These are phyloP conservation scores for Ganoderma lingzhi DNA, from an alignment of 1,284 basidiomycete genomes.

Conservation along the genomic window DNA sequence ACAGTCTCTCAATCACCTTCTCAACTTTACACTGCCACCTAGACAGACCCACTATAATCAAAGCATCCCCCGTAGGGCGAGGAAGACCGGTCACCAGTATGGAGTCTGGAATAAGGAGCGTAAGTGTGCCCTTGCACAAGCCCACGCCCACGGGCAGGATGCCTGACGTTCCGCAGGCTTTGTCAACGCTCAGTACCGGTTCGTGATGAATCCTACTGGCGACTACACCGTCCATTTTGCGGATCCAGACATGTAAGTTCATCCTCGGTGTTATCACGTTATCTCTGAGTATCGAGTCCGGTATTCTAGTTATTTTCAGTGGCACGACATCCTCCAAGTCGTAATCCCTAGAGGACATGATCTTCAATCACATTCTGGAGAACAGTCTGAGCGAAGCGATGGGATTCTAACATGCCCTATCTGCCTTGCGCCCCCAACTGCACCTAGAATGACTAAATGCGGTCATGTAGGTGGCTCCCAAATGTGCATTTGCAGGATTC, in stretches of 20 bases:
- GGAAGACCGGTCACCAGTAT: slow-evolving; percentile 66
- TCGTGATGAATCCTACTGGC: slow-evolving; percentile 90
- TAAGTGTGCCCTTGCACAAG: slow-evolving; percentile 52
- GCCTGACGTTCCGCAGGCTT: slow-evolving; percentile 63
- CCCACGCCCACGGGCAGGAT: slow-evolving; percentile 3
- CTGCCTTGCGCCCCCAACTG: slow-evolving; percentile 90
- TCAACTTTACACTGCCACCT: slow-evolving; percentile 87
- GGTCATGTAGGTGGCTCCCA: slow-evolving; percentile 80
- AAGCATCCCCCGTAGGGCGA: slow-evolving; percentile 75
- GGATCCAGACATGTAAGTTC: slow-evolving; percentile 89
- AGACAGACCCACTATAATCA: slow-evolving; percentile 67
- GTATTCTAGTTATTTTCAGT: slow-evolving; percentile 82
- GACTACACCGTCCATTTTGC: slow-evolving; percentile 96
- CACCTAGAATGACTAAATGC: slow-evolving; percentile 97
- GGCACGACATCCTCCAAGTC: slow-evolving; percentile 96
- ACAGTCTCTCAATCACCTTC: slow-evolving; percentile 77
- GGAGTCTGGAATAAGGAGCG: slow-evolving; percentile 88
- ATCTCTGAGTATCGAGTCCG: slow-evolving; percentile 29
- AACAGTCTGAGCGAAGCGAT: slow-evolving; percentile 53
- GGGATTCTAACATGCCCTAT: slow-evolving; percentile 90
- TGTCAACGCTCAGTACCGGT: slow-evolving; percentile 93
- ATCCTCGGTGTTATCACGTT: slow-evolving; percentile 18
- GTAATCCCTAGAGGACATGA: slow-evolving; percentile 83
- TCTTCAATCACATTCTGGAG: slow-evolving; percentile 56
- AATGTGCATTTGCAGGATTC: slow-evolving; percentile 12